phyloP scores from a whole-genome alignment of 495 filamentous ascomycete species.

The Articulospora tetracladia region DNA sequence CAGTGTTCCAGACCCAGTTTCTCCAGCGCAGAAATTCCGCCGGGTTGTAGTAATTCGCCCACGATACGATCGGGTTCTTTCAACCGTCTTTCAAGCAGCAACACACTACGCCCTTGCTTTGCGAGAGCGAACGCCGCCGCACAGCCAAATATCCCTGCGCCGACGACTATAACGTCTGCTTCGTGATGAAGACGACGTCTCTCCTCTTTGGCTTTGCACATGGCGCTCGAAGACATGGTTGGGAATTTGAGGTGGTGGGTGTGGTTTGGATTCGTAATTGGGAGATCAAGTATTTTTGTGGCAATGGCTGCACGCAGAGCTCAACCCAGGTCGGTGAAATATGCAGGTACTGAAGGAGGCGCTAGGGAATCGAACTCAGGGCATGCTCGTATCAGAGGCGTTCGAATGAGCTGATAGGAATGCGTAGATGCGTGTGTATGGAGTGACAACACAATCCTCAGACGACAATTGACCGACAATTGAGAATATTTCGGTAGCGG shows the following conservation, averaged over 20 bases:
- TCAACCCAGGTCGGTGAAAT: neutral
- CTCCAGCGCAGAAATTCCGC: slow-evolving; percentile 77
- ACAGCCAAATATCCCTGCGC: slow-evolving; percentile 86
- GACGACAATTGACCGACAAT: neutral
- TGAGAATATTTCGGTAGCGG: neutral
- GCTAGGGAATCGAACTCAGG: neutral
- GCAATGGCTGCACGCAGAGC: neutral
- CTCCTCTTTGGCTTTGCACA: slow-evolving; percentile 21
- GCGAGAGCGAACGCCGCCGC: slow-evolving; percentile 78
- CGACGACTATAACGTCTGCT: slow-evolving; percentile 82
- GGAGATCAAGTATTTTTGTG: neutral
- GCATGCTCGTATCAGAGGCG: neutral
- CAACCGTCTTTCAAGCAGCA: slow-evolving; percentile 84
- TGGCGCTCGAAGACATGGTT: slow-evolving; percentile 10
- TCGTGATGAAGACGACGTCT: slow-evolving; percentile 50
- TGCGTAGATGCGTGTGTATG: too few relatives aligned
- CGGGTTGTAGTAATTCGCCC: slow-evolving; percentile 91
- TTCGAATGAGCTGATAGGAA: slow-evolving; percentile 15
- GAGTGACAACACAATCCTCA: neutral
- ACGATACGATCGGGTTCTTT: slow-evolving; percentile 97
- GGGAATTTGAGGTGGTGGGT: neutral
- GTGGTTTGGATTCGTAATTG: neutral
- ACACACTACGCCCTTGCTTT: slow-evolving; percentile 82
- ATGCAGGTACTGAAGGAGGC: neutral
- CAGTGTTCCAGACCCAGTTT: slow-evolving; percentile 77